A percentile compares a stretch with the other conserved stretches of the same genome.
These are phyloP conservation scores for Xylogone sp. DNA, from an alignment of 2,329 filamentous ascomycete species.

Conservation along the genomic window DNA sequence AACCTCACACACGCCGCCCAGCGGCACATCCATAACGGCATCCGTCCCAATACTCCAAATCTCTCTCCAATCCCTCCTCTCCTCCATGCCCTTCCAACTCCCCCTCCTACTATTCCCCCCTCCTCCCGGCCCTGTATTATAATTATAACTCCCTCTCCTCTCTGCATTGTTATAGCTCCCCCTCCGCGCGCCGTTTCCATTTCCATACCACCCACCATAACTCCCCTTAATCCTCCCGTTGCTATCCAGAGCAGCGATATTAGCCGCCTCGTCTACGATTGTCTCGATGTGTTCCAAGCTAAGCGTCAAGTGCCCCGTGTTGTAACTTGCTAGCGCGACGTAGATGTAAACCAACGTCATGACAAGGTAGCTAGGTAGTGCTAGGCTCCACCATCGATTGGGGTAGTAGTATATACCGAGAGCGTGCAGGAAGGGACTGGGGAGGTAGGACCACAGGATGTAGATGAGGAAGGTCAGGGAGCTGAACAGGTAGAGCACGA, in stretches of 20 bases:
- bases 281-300: slow-evolving; percentile 79
- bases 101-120: slow-evolving; percentile 26
- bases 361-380: slow-evolving; percentile 85
- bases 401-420: slow-evolving; percentile 96
- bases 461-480: slow-evolving; percentile 74
- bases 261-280: slow-evolving; percentile 84
- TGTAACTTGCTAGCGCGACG: slow-evolving; percentile 85
- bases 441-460: slow-evolving; percentile 76
- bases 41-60: slow-evolving; percentile 93
- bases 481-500: slow-evolving; percentile 90
- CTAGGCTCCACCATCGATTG: slow-evolving; percentile 95
- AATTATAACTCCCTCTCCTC: slow-evolving; percentile 26
- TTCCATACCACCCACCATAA: slow-evolving; percentile 23
- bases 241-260: slow-evolving; percentile 76
- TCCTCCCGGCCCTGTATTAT: slow-evolving; percentile 26
- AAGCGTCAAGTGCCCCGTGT: slow-evolving; percentile 82
- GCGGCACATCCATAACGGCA: slow-evolving; percentile 93
- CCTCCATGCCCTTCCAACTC: slow-evolving; percentile 25
- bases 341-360: slow-evolving; percentile 91
- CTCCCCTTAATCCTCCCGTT: slow-evolving; percentile 51
- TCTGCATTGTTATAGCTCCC: slow-evolving; percentile 4
- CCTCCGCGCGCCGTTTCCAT: slow-evolving; percentile 34
- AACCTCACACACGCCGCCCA: slow-evolving; percentile 92
- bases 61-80: slow-evolving; percentile 63
- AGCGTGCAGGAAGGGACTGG: slow-evolving; percentile 85